Base-by-base conservation (phyloP, 345 rosid species). In the Aethionema arabicum region DNA sequence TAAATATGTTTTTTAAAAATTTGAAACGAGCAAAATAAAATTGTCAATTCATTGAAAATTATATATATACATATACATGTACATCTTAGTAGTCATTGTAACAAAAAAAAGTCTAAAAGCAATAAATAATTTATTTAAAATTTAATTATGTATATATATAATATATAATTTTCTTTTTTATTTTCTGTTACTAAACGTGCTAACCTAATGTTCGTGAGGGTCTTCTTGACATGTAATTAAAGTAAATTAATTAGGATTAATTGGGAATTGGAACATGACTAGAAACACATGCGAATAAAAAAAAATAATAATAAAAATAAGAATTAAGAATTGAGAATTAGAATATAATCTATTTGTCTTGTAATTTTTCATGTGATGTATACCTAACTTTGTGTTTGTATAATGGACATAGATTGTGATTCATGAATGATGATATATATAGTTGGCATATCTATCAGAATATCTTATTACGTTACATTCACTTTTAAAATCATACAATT, bases 401-500 rank as follows among this genome's bases (percentile, higher is more conserved):
- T 21, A 48, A 15, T 6, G 64, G 4, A 4, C 8, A 46, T 47
- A 66, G 50, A 48, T 66, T 39, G 42, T 8, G 40, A 48, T 48
- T 57, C 55, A 8, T 56, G 36, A 48, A 39, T 56, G 40, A 33
- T 31, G 15, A 8, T 8, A 15, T 37, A 7, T 57, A 57, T 48
- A 35, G 8, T 41, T 38, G 39, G 21, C 41, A 21, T 9, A 35
- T 47, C 30, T 13, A 9, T 5, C 35, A 27, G 36, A 12, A 67
- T 49, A 50, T 35, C 35, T 42, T 52, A 46, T 60, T 14, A 60
- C 10, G 30, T 44, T 40, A 31, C 56, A 11, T 61, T 15, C 29
- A 68, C 9, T 61, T 60, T 60, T 12, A 52, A 53, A 61, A 15
- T n/a, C 16, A 29, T 14, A 52, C 54, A 52, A 52, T 54, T 68